Base-by-base conservation (phyloP, 257 asterid genomes). In the Gentiana macrophylla region DNA sequence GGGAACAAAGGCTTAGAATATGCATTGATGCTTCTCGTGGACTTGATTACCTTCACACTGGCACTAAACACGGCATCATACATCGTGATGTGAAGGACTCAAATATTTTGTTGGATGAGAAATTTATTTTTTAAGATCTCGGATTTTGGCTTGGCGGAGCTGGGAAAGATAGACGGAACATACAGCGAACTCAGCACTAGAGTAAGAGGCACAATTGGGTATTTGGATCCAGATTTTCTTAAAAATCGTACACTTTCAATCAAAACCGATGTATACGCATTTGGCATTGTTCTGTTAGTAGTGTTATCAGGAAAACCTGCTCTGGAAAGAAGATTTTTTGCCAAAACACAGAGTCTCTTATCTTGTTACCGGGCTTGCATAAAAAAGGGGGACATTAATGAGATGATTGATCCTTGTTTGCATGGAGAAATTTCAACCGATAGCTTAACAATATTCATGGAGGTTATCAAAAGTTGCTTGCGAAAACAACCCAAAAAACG, bases 11-110 rank as follows among this genome's bases (percentile, higher is more conserved):
- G 68, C 68, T 63, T 6, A 55, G 13, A 11, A 63, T 63, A 8
- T 55, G 62, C 68, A 63, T 63, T 35, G 68, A 56, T 24, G 51
- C 62, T 55, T 62, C 68, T 63, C 62, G 62, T 24, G 68, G 68
- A 12, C 56, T 63, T 24, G 24, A 24, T 24, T 24, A 24, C 24
- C 24, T 24, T 24, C 24, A 24, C 24, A 24, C 3, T 35, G 55
- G 68, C 13, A 55, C 36, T 49, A 49, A 49, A 55, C 6, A 3
- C 11, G 68, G 44, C 37, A 1, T 63, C 43, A 55, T 63, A 8
- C 68, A 63, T 47, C 61, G 67, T 13, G 67, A 62, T 54, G 49
- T 62, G 10, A 62, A 62, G 54, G 67, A 53, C 32, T 6, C 67
- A 35, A 62, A 62, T 36, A 62, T 62, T 37, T 38, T 54, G 36